These are phyloP conservation scores for Hibiscus mutabilis DNA, from an alignment of 345 rosid species.

Conservation along the genomic window DNA sequence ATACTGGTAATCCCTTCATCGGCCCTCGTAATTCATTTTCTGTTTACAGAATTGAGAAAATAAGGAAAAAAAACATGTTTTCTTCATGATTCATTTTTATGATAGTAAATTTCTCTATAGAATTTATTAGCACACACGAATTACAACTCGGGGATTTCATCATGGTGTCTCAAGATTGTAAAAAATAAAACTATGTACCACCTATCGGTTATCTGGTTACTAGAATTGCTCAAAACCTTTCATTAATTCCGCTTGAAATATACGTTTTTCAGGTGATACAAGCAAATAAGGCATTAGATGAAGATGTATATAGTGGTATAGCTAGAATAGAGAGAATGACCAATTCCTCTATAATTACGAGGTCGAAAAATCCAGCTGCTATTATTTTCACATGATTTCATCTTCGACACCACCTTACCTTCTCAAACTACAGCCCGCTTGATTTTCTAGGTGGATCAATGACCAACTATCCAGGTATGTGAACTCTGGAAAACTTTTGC, in stretches of 20 bases:
- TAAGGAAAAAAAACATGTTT: neutral
- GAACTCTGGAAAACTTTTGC: slow-evolving; percentile 57
- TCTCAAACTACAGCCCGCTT: slow-evolving; percentile 66
- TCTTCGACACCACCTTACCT: slow-evolving; percentile 66
- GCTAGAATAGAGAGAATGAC: slow-evolving; percentile 41
- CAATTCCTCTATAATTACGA: slow-evolving; percentile 26
- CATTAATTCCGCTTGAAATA: neutral
- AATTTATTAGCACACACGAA: slow-evolving; percentile 70
- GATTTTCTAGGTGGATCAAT: slow-evolving; percentile 74
- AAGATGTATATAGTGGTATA: slow-evolving; percentile 48
- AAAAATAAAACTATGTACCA: slow-evolving; percentile 58
- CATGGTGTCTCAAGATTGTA: slow-evolving; percentile 58
- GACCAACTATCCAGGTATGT: slow-evolving; percentile 45
- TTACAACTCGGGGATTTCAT: slow-evolving; percentile 76
- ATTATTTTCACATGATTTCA: slow-evolving; percentile 40
- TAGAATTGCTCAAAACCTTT: neutral
- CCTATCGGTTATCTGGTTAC: neutral
- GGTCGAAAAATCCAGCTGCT: slow-evolving; percentile 33
- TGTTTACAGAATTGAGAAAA: no score
- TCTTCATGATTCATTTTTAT: neutral
- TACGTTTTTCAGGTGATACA: slow-evolving; percentile 61
- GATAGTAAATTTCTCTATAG: slow-evolving; percentile 36
- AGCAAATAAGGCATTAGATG: slow-evolving; percentile 71
- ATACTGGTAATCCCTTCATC: slow-evolving; percentile 49
- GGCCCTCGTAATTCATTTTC: neutral